A percentile compares a stretch with the other conserved stretches of the same genome.
phyloP scores from a whole-genome alignment of 345 rosid species.

The Brassica carinata region DNA sequence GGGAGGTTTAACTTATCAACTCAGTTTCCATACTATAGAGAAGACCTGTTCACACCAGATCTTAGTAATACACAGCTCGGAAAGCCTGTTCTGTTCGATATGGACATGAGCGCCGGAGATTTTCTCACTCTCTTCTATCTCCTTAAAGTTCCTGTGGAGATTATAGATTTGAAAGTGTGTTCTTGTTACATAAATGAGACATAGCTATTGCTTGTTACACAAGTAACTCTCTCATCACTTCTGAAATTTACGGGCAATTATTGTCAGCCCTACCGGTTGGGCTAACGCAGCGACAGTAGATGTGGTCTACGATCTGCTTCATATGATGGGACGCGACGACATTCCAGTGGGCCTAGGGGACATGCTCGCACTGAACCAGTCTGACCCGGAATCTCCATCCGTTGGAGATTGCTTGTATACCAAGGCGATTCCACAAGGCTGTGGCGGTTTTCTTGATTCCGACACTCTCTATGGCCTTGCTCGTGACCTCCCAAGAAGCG shows the following conservation, averaged over 20 bases:
- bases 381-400: conserved; percentile 46
- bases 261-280: conserved; percentile 91
- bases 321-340: conserved; percentile 99
- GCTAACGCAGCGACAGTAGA: conserved; percentile 93
- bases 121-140: conserved; percentile 80
- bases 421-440: conserved; percentile 76
- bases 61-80: conserved; percentile 54
- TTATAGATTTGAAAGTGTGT: conserved; percentile 66
- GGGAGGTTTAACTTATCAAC: conserved; percentile 75
- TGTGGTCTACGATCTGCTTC: conserved; percentile 76
- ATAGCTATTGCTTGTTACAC: neutral
- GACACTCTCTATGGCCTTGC: conserved; percentile 91
- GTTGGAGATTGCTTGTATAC: conserved; percentile 83
- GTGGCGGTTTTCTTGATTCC: conserved; percentile 86
- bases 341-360: conserved; percentile 82
- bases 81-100: conserved; percentile 81
- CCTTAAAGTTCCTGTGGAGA: conserved; percentile 76
- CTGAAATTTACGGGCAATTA: conserved; percentile 56
- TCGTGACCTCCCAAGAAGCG: conserved; percentile 75
- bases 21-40: conserved; percentile 69
- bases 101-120: conserved; percentile 98
- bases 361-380: conserved; percentile 66
- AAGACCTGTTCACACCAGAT: conserved; percentile 62
- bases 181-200: neutral
- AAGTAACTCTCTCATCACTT: conserved; percentile 1